Conservation (phyloP, 2,329 filamentous ascomycete genomes). For the Fusarium secorum region DNA sequence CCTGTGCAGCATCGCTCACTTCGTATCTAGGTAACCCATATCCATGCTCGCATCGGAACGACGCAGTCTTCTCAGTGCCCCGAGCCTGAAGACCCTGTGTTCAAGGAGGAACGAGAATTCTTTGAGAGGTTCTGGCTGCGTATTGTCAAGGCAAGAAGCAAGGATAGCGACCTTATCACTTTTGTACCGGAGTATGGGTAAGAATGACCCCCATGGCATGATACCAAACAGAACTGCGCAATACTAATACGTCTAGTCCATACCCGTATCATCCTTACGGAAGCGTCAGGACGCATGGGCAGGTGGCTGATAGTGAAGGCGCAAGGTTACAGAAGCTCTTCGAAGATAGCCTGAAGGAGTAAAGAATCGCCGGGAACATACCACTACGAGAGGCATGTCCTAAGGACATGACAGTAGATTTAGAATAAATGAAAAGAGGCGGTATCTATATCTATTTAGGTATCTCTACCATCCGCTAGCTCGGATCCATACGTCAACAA, state of each 20-base stretch:
- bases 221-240: rapidly evolving
- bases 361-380: too few relatives aligned
- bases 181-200: neutral
- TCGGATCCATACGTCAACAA: constrained; percentile 67
- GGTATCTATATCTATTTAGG: neutral
- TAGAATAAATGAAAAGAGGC: too few relatives aligned
- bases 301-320: neutral
- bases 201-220: rapidly evolving
- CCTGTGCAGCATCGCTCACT: rapidly evolving
- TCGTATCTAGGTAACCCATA: neutral
- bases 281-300: rapidly evolving
- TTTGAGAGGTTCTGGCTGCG: neutral
- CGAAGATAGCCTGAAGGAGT: rapidly evolving
- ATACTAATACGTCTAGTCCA: neutral
- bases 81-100: rapidly evolving
- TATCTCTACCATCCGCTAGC: constrained; percentile 57
- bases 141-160: neutral
- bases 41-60: neutral
- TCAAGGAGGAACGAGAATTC: neutral
- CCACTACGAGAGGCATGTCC: too few relatives aligned
- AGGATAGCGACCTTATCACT: neutral
- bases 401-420: too few relatives aligned
- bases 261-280: neutral
- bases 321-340: neutral
- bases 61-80: neutral